phyloP scores from a whole-genome alignment of 2,329 filamentous ascomycete genomes.

The Xylaria sp. region DNA sequence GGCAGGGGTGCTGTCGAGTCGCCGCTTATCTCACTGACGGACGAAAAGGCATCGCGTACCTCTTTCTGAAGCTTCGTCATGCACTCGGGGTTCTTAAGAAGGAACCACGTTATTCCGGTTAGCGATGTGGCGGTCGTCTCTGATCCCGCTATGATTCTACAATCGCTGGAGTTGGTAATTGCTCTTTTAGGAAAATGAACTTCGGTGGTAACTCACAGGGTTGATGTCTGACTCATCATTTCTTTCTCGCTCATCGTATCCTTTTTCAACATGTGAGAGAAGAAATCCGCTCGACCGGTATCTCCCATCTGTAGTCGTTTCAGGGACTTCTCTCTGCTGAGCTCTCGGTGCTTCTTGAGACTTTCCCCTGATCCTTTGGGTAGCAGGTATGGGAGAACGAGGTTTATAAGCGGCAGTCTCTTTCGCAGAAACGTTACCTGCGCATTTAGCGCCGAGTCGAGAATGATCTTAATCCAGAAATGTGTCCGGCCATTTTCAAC shows the following conservation, averaged over 20 bases:
- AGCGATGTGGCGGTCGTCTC: constrained; percentile 62
- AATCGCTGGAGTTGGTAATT: too few species aligned
- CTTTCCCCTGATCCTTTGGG: constrained; percentile 25
- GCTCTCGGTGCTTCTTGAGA: constrained; percentile 26
- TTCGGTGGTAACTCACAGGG: constrained; percentile 33
- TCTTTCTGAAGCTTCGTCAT: constrained; percentile 55
- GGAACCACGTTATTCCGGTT: constrained; percentile 51
- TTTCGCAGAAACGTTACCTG: constrained; percentile 8
- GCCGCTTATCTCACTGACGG: constrained; percentile 50
- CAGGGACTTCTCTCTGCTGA: constrained; percentile 30
- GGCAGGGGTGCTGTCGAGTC: constrained; percentile 43
- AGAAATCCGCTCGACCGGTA: constrained; percentile 39
- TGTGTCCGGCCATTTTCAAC: constrained; percentile 34
- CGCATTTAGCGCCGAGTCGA: constrained; percentile 25
- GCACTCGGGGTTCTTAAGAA: constrained; percentile 52
- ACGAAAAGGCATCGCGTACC: constrained; percentile 54
- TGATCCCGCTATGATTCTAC: constrained; percentile 55
- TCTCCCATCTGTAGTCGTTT: constrained; percentile 40
- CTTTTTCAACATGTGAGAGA: constrained; percentile 39
- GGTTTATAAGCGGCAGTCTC: constrained; percentile 20
- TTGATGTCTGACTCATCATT: constrained; percentile 46
- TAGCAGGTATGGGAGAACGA: constrained; percentile 32
- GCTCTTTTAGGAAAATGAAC: too few species aligned
- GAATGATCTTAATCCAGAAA: constrained; percentile 38
- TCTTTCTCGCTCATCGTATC: constrained; percentile 41